phyloP scores from a whole-genome alignment of 2,329 filamentous ascomycete genomes.

The Cytospora mali region DNA sequence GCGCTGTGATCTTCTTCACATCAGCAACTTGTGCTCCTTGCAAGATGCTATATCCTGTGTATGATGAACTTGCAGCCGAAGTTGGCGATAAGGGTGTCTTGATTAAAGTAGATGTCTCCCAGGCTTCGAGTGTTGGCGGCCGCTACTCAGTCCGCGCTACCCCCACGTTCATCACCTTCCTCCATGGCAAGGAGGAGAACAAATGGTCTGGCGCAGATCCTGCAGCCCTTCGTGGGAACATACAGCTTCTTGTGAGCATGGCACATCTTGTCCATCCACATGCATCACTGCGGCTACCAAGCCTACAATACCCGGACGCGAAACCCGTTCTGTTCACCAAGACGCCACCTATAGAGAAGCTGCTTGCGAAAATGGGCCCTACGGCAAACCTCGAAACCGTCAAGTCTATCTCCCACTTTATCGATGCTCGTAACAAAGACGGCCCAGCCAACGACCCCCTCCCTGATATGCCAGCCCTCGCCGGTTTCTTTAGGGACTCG shows the following conservation, averaged over 20 bases:
- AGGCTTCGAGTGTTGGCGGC: constrained; percentile 63
- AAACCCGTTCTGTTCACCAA: constrained; percentile 76
- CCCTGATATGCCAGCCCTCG: constrained; percentile 70
- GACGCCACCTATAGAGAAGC: constrained; percentile 78
- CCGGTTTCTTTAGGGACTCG: constrained; percentile 59
- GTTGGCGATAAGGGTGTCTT: constrained; percentile 68
- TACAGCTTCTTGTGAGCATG: constrained; percentile 74
- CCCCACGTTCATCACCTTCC: constrained; percentile 86
- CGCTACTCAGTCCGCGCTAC: constrained; percentile 74
- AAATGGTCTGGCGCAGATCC: constrained; percentile 80
- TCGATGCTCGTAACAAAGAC: constrained; percentile 61
- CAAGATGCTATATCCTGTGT: constrained; percentile 79
- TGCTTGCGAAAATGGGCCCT: constrained; percentile 74
- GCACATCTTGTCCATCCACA: constrained; percentile 78
- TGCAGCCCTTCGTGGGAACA: constrained; percentile 67
- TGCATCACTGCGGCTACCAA: constrained; percentile 69
- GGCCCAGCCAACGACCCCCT: constrained; percentile 68
- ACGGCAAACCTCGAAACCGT: constrained; percentile 63
- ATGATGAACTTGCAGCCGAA: constrained; percentile 77
- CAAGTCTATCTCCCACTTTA: constrained; percentile 67
- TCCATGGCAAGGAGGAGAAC: constrained; percentile 74
- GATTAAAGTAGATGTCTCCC: constrained; percentile 80
- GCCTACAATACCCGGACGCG: constrained; percentile 63
- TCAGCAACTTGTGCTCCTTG: constrained; percentile 85
- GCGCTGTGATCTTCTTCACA: constrained; percentile 89